Evolutionary conservation across 2,329 filamentous ascomycete genomes (phyloP), one percentile per base, ranked within the genome.

Genomic region (Nemania diffusa): DNA sequence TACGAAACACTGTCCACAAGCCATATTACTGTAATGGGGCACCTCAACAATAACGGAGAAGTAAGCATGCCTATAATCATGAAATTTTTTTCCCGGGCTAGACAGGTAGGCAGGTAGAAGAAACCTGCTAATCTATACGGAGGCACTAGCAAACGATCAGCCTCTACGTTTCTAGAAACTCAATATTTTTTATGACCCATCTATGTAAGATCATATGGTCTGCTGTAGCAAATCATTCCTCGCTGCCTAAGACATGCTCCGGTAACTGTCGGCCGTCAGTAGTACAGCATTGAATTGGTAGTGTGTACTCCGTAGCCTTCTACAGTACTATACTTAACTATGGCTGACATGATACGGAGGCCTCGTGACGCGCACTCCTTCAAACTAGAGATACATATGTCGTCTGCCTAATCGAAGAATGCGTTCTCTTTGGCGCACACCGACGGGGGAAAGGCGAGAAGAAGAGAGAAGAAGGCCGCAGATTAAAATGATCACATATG

Each of bases 111-210:
- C 11, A 5, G 32, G 32, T 13, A 40, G 34, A 15, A 7, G 11
- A 15, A 40, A 40, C 34, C 5, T 7, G 11, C 11, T 40, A 3
- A 15, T 13, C 34, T 8, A 15, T 7, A n/a, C n/a, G n/a, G n/a
- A n/a, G n/a, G 8, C 5, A 40, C 34, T 15, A 3, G 8, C 6
- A 40, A 40, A 13, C 34, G n/a, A 29, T 32, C 44, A 42, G 46
- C 53, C 15, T 32, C 34, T n/a, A 11, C 34, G 32, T n/a, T n/a
- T n/a, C 44, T 2, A 40, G 24, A 17, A 51, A 44, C 6, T 20
- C 26, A 20, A 20, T 20, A 32, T n/a, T 26, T 8, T 37, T 53
- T 46, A 46, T 53, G 62, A 58, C 55, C 58, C 46, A 53, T 34
- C 44, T 20, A 13, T n/a, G n/a, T n/a, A 32, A 8, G 15, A 34